A percentile compares a stretch with the other conserved stretches of the same genome.
phyloP scores from a whole-genome alignment of 345 rosid species.

The Noccaea bulbosa region DNA sequence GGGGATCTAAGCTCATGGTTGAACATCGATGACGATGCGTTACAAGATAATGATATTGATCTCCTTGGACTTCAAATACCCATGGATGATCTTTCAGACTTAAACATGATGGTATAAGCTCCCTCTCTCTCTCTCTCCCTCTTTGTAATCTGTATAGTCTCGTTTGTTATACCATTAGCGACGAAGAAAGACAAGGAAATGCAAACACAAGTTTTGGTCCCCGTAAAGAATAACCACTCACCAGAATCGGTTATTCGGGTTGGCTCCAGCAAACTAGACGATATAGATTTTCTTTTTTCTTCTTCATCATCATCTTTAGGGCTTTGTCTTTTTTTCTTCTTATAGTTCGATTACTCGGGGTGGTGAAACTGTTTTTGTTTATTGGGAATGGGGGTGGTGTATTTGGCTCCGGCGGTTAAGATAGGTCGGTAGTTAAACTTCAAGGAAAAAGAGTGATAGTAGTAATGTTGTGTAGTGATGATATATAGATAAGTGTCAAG shows the following conservation, averaged over 20 bases:
- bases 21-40: constrained; percentile 89
- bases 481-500: constrained; percentile 42
- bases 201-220: constrained; percentile 49
- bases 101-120: constrained; percentile 91
- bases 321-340: neutral
- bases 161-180: constrained; percentile 76
- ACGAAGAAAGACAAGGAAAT: constrained; percentile 43
- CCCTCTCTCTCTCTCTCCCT: constrained; percentile 40
- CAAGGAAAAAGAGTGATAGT: constrained; percentile 48
- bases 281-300: constrained; percentile 77
- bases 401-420: constrained; percentile 43
- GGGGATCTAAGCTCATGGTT: constrained; percentile 93
- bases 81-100: constrained; percentile 97
- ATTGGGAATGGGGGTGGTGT: constrained; percentile 40
- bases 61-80: constrained; percentile 98
- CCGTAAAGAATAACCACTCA: constrained; percentile 63
- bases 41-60: constrained; percentile 72
- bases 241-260: constrained; percentile 54
- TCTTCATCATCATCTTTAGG: constrained; percentile 38
- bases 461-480: constrained; percentile 50
- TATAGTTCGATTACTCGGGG: constrained; percentile 47
- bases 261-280: constrained; percentile 58
- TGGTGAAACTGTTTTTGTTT: constrained; percentile 45
- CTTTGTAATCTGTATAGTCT: constrained; percentile 59
- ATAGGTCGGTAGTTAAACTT: constrained; percentile 57